Percentiles rank a stretch among this genome's conserved stretches.
phyloP scores from a whole-genome alignment of 2,329 filamentous ascomycete genomes.

The Rutstroemia sp. region DNA sequence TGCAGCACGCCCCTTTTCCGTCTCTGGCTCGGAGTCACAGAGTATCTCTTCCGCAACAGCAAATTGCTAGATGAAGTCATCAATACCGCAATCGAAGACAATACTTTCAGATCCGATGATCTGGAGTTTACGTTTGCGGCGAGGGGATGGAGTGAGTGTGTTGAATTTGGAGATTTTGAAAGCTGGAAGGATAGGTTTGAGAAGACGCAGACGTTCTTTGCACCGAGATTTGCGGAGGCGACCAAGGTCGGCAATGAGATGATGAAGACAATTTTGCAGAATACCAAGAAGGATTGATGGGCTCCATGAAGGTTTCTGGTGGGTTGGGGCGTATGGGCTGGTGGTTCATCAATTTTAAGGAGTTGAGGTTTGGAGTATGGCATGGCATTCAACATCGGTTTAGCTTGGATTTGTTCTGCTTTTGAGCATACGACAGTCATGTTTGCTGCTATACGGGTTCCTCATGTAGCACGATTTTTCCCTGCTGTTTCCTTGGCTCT shows the following conservation, averaged over 20 bases:
- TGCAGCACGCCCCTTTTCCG: constrained; percentile 97
- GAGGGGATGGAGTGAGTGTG: constrained; percentile 89
- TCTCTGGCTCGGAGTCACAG: constrained; percentile 93
- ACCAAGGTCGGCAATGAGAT: constrained; percentile 87
- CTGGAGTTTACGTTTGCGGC: constrained; percentile 97
- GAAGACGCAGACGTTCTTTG: constrained; percentile 84
- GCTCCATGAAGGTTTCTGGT: background rate
- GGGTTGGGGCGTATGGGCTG: background rate
- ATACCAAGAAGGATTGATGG: constrained; percentile 41
- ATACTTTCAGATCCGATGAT: constrained; percentile 89
- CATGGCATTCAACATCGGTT: too few species aligned
- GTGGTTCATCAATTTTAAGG: background rate
- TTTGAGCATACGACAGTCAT: too few species aligned
- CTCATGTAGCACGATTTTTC: too few species aligned
- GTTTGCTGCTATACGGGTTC: too few species aligned
- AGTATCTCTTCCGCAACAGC: constrained; percentile 84
- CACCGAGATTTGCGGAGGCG: constrained; percentile 81
- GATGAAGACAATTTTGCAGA: constrained; percentile 91
- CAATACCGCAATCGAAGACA: constrained; percentile 78
- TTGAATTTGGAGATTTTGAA: constrained; percentile 85
- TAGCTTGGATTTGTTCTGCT: too few species aligned
- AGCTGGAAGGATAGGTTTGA: constrained; percentile 89
- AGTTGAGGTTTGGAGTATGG: background rate
- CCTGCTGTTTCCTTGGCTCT: too few species aligned
- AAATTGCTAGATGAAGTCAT: constrained; percentile 77